Conservation (phyloP, 345 rosid genomes). For the Gossypium mustelinum region DNA sequence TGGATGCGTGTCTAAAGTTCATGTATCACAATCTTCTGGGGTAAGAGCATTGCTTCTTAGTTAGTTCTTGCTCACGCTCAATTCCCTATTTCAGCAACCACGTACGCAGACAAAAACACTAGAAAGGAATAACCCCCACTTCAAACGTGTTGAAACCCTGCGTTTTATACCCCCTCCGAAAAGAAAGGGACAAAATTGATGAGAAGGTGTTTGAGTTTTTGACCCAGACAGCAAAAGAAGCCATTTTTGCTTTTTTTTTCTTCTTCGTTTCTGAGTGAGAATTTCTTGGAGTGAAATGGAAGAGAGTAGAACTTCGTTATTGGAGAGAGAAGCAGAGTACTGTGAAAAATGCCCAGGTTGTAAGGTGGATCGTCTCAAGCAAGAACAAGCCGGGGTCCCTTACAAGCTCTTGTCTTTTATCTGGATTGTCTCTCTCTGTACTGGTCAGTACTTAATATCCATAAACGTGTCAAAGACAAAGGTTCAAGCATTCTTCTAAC, state of each 20-base stretch:
- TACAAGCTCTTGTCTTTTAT: slow-evolving; percentile 42
- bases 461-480: background rate
- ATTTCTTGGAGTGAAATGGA: background rate
- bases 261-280: background rate
- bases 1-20: background rate
- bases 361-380: slow-evolving; percentile 38
- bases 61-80: background rate
- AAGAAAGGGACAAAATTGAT: background rate
- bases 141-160: background rate
- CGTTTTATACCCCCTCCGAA: background rate
- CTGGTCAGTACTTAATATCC: slow-evolving; percentile 29
- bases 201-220: background rate
- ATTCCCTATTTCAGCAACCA: background rate
- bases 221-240: background rate
- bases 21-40: background rate
- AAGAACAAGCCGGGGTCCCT: slow-evolving; percentile 30
- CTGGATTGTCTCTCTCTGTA: slow-evolving; percentile 53
- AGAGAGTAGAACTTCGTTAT: slow-evolving; percentile 12
- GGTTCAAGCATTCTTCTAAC: background rate
- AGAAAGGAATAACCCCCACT: background rate
- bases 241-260: background rate
- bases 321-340: slow-evolving; percentile 20
- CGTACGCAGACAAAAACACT: background rate
- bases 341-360: slow-evolving; percentile 51
- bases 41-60: background rate